These are phyloP conservation scores for Backusella liffmaniae DNA, from an alignment of 192 early-diverging fungal genomes.

Conservation along the genomic window DNA sequence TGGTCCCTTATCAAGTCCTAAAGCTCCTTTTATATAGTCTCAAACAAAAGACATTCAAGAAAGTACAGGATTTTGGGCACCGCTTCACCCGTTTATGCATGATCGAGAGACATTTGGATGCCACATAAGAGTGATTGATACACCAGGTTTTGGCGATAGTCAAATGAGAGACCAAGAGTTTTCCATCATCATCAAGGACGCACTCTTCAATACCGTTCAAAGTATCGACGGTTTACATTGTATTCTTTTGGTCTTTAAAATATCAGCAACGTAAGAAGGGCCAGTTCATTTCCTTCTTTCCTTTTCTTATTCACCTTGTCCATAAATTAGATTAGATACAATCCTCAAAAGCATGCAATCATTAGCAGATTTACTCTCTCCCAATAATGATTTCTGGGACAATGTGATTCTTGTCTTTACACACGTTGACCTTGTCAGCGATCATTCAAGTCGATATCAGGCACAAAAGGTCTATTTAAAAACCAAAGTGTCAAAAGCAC, in stretches of 20 bases:
- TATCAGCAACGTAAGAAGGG: neutral
- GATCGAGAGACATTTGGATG: slow-evolving; percentile 15
- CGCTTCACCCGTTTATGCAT: slow-evolving; percentile 17
- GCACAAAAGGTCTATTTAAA: slow-evolving; percentile 17
- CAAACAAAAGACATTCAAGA: slow-evolving; percentile 18
- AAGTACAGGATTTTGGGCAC: slow-evolving; percentile 18
- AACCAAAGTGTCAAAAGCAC: slow-evolving; percentile 4
- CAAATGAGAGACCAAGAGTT: slow-evolving; percentile 17
- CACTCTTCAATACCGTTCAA: neutral
- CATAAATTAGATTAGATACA: neutral
- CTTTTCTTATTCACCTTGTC: neutral
- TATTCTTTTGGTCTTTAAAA: slow-evolving; percentile 24
- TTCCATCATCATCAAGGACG: neutral
- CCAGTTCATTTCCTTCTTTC: neutral
- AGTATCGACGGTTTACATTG: slow-evolving; percentile 10
- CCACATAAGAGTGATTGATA: slow-evolving; percentile 21
- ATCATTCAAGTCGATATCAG: neutral
- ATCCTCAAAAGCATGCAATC: slow-evolving; percentile 4
- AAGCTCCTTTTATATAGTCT: neutral
- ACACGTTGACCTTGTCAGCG: slow-evolving; percentile 16
- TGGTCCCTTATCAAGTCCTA: neutral
- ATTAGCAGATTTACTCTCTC: neutral
- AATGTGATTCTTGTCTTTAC: slow-evolving; percentile 33
- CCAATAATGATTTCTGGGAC: slow-evolving; percentile 18
- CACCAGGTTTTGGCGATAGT: slow-evolving; percentile 32